These are phyloP conservation scores for Austroboletus niveus DNA, from an alignment of 1,284 basidiomycete species.

Conservation along the genomic window DNA sequence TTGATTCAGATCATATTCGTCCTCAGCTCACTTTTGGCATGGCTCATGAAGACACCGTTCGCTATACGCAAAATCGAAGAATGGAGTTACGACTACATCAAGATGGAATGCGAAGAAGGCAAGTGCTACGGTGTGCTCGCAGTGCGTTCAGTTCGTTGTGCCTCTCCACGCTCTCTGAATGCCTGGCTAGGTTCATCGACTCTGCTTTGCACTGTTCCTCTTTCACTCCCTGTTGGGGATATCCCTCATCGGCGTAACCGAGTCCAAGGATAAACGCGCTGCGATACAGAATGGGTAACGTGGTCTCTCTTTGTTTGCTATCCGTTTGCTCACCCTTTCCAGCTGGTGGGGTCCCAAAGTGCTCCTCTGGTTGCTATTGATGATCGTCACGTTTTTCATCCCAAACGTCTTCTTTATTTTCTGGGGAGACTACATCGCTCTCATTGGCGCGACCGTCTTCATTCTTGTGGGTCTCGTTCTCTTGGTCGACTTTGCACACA, in stretches of 20 bases:
- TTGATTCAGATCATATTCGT: conserved; percentile 84
- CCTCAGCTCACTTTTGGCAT: conserved; percentile 94
- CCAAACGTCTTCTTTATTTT: conserved; percentile 95
- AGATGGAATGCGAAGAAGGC: conserved; percentile 93
- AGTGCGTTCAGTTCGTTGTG: conserved; percentile 45
- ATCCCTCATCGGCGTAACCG: conserved; percentile 82
- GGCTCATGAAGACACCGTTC: conserved; percentile 91
- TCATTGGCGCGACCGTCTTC: conserved; percentile 91
- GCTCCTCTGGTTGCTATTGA: conserved; percentile 77
- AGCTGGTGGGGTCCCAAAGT: conserved; percentile 99
- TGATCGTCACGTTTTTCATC: conserved; percentile 86
- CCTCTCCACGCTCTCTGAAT: not conserved
- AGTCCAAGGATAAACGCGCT: conserved; percentile 89
- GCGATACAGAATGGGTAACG: conserved; percentile 94
- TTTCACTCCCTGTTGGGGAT: conserved; percentile 85
- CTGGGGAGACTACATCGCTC: conserved; percentile 91
- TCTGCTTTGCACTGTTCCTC: conserved; percentile 92
- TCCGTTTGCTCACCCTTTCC: conserved; percentile 6
- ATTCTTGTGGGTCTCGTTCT: conserved; percentile 96
- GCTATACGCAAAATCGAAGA: conserved; percentile 88
- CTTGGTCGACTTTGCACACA: conserved; percentile 97
- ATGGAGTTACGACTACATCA: conserved; percentile 95
- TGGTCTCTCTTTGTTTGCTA: not conserved
- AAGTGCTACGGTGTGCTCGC: conserved; percentile 97
- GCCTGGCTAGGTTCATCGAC: conserved; percentile 78